phyloP scores from a whole-genome alignment of 345 rosid species.

The Cardamine chenopodiifolia region DNA sequence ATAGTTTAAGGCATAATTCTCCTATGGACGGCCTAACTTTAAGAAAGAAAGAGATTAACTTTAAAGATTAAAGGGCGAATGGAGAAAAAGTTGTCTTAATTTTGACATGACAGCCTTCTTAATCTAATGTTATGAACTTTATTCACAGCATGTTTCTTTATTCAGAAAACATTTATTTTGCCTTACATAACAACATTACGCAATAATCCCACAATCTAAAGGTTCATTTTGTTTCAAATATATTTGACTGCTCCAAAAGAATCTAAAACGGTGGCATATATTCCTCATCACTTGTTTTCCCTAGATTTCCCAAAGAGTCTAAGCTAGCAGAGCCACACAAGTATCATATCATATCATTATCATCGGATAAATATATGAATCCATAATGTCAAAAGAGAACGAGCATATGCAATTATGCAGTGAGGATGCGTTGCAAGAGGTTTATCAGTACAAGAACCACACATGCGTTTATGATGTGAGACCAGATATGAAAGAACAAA shows the following conservation, averaged over 20 bases:
- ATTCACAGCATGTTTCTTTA: slow-evolving; percentile 35
- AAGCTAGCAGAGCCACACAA: slow-evolving; percentile 23
- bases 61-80: slow-evolving; percentile 40
- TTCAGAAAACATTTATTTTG: not conserved
- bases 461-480: slow-evolving; percentile 7
- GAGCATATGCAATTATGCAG: slow-evolving; percentile 13
- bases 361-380: slow-evolving; percentile 14
- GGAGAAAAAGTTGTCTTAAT: slow-evolving; percentile 45
- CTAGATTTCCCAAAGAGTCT: slow-evolving; percentile 14
- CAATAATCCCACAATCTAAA: slow-evolving; percentile 26
- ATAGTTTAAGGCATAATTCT: slow-evolving; percentile 42
- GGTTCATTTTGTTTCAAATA: slow-evolving; percentile 32
- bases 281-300: slow-evolving; percentile 31
- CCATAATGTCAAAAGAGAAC: slow-evolving; percentile 20
- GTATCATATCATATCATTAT: not conserved
- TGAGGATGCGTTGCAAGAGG: slow-evolving; percentile 10
- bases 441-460: slow-evolving; percentile 12
- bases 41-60: slow-evolving; percentile 41
- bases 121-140: slow-evolving; percentile 37
- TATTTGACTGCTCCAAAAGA: slow-evolving; percentile 25
- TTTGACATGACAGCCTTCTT: slow-evolving; percentile 47
- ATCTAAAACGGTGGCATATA: slow-evolving; percentile 30
- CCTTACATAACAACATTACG: slow-evolving; percentile 21
- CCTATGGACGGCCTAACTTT: slow-evolving; percentile 40
- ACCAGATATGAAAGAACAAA: not conserved